Conservation (phyloP, 768 basidiomycete genomes). For the Boletus speciosus region DNA sequence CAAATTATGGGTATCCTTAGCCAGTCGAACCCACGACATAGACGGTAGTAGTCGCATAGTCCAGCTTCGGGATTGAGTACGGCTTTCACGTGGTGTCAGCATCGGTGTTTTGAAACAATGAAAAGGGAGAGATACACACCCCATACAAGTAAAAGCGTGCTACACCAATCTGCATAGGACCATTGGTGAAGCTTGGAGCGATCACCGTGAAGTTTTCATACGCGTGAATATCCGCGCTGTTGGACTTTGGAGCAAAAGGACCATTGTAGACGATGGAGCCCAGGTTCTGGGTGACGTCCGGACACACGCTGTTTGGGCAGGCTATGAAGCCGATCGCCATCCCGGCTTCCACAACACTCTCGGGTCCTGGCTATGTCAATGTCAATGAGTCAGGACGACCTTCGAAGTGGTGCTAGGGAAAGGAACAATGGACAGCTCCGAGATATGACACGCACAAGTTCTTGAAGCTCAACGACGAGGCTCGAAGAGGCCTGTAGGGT, state of each 20-base stretch:
- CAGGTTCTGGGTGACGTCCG: not conserved
- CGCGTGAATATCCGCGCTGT: not conserved
- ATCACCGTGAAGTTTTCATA: not conserved
- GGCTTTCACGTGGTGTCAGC: not conserved
- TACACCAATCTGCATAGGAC: not conserved
- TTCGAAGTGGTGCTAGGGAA: no score
- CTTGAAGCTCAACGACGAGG: constrained; percentile 38
- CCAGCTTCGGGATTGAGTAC: not conserved
- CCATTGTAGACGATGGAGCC: constrained; percentile 3
- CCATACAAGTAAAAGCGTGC: not conserved
- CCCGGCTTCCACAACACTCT: not conserved
- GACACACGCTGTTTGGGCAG: no score
- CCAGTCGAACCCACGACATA: rapidly evolving
- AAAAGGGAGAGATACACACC: constrained; percentile 4
- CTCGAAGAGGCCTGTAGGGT: constrained; percentile 31
- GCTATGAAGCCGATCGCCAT: constrained; percentile 1
- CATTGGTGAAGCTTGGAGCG: not conserved
- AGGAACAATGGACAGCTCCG: not conserved
- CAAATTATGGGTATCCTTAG: not conserved
- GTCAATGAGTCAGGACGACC: not conserved
- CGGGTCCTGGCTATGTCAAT: not conserved
- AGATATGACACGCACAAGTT: constrained; percentile 33
- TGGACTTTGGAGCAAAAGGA: not conserved
- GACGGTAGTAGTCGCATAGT: not conserved
- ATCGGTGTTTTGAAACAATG: not conserved